Evolutionary conservation across 148 eudicot species (phyloP), one percentile per base, ranked within the genome.

Genomic region (Camellia granthamiana): DNA sequence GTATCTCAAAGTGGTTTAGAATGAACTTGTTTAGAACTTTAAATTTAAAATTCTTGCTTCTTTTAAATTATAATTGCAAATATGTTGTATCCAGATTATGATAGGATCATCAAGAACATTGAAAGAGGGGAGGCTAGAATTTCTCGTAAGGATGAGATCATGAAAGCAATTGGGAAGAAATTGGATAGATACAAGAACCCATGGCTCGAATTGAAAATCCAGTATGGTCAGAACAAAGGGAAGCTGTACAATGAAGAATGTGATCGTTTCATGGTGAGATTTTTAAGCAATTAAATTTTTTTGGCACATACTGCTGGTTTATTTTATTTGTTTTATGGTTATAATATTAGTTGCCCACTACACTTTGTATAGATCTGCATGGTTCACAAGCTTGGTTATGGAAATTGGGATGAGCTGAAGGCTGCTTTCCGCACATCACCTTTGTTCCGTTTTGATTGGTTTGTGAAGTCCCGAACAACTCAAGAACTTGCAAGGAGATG

Each of bases 71-170:
- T 68, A 30, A 42, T 1, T 66, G 16, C 13, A 46, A 46, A 64
- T 47, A 3, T 38, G 10, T 11, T 55, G 59, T 59, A 30, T 77
- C 63, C 88, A 96, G 99, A 96, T 85, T 96, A 94, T 81, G 99
- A 96, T 85, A 88, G 95, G 83, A 94, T 96, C 69, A 94, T 96
- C 63, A 96, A 96, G 85, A 94, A 92, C 80, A 94, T 96, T 81
- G 99, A 96, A 86, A 88, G 99, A 84, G 99, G 99, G 72, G 99
- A 96, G 88, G 97, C 98, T 75, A 96, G 98, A 87, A 92, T 96
- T 79, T 85, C 99, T 60, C 88, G 99, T 52, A 96, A 87, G 87
- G 99, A 96, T 81, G 99, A 96, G 86, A 96, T 96, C 23, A 96
- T 96, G 98, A 96, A 96, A 86, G 94, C 94, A 54, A 92, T 96